These are phyloP conservation scores for Fraxinus xanthoxyloides DNA, from an alignment of 305 asterid species.

Conservation along the genomic window DNA sequence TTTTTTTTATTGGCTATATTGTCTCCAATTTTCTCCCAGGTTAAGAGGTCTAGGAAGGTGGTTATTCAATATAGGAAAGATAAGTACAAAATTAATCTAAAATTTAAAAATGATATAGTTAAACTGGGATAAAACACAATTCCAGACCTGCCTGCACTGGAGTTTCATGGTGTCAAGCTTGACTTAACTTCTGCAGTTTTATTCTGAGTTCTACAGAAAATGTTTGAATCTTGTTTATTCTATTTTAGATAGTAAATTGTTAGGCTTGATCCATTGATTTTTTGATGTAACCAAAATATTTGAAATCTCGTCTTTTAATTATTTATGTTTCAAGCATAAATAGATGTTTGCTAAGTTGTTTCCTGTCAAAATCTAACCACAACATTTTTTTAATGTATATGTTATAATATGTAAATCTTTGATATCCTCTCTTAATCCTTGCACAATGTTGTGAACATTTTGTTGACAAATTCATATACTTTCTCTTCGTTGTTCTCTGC, in stretches of 20 bases:
- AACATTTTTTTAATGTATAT: neutral
- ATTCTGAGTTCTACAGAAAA: neutral
- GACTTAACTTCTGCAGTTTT: neutral
- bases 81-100: neutral
- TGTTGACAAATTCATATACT: neutral
- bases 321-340: neutral
- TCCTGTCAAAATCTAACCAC: neutral
- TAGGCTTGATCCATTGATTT: neutral
- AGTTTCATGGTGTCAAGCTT: neutral
- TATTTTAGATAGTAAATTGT: neutral
- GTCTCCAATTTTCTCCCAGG: neutral
- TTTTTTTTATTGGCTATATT: neutral
- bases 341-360: neutral
- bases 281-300: neutral
- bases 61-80: neutral
- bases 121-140: neutral
- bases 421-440: neutral
- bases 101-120: neutral
- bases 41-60: neutral
- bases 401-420: neutral
- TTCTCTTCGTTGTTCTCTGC: conserved; percentile 6
- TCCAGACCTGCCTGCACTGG: neutral
- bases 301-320: neutral
- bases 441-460: neutral
- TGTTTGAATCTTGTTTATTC: neutral